These are phyloP conservation scores for Metschnikowia cerradonensis DNA, from an alignment of 805 yeast species.

Conservation along the genomic window DNA sequence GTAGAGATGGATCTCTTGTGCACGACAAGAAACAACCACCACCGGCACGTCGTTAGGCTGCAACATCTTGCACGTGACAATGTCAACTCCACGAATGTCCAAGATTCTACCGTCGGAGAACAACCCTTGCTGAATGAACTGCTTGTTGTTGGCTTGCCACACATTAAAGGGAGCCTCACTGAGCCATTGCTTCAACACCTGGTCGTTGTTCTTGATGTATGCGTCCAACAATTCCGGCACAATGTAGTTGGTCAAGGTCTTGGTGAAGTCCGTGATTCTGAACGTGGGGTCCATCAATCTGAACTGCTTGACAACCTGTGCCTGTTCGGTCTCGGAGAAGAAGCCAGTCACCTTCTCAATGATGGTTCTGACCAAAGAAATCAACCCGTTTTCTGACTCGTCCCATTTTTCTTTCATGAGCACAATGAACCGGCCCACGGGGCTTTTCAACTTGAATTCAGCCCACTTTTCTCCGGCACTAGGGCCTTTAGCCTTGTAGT, in stretches of 20 bases:
- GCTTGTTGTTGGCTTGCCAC: slow-evolving; percentile 90
- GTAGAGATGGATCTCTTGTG: slow-evolving; percentile 89
- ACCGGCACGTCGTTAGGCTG: slow-evolving; percentile 93
- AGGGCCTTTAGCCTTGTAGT: slow-evolving; percentile 70
- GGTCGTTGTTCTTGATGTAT: slow-evolving; percentile 85
- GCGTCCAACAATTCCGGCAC: slow-evolving; percentile 96
- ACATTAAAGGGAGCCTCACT: slow-evolving; percentile 96
- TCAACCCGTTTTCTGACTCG: slow-evolving; percentile 89
- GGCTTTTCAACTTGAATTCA: slow-evolving; percentile 60
- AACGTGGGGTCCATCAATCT: slow-evolving; percentile 87
- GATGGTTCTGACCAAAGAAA: slow-evolving; percentile 74
- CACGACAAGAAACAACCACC: slow-evolving; percentile 88
- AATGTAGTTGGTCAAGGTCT: slow-evolving; percentile 83
- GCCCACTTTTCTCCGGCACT: slow-evolving; percentile 62
- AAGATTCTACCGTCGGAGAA: slow-evolving; percentile 87
- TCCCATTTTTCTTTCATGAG: slow-evolving; percentile 74
- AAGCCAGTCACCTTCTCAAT: slow-evolving; percentile 78
- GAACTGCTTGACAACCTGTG: slow-evolving; percentile 83
- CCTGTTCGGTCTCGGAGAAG: slow-evolving; percentile 94
- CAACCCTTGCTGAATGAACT: slow-evolving; percentile 83
- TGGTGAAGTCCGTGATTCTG: slow-evolving; percentile 70
- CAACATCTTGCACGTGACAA: slow-evolving; percentile 79
- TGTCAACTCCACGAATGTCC: slow-evolving; percentile 93
- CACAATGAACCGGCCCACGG: slow-evolving; percentile 62
- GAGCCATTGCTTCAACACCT: slow-evolving; percentile 81